A percentile compares a stretch with the other conserved stretches of the same genome.
Evolutionary conservation across 305 asterid genomes (phyloP).

Genomic region (Fraxinus nigra): DNA sequence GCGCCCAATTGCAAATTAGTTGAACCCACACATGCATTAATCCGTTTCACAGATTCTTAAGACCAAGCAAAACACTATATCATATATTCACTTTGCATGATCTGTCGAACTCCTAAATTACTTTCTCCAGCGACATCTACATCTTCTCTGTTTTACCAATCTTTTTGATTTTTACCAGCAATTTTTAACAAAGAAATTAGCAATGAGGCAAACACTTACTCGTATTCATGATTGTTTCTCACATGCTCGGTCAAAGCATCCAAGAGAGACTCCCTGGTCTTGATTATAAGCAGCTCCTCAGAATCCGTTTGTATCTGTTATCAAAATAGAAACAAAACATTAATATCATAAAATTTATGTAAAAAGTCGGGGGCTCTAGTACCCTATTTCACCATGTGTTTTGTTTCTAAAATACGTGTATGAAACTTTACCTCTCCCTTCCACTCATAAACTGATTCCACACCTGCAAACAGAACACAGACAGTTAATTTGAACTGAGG

Average conservation of each 20-base stretch:
- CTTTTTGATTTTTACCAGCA: background rate
- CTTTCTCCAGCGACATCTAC: background rate
- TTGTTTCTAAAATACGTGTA: background rate
- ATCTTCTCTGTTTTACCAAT: background rate
- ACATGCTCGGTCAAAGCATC: slow-evolving; percentile 82
- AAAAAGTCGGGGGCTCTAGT: background rate
- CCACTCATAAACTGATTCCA: slow-evolving; percentile 93
- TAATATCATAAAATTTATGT: background rate
- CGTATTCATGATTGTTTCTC: slow-evolving; percentile 87
- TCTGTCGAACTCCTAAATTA: background rate
- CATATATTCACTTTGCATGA: background rate
- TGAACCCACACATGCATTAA: background rate
- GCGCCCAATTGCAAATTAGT: background rate
- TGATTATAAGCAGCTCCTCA: slow-evolving; percentile 91
- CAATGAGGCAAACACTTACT: slow-evolving; percentile 43
- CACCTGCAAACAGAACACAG: slow-evolving; percentile 49
- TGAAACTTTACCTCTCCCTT: slow-evolving; percentile 69
- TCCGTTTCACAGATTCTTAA: background rate
- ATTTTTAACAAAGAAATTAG: slow-evolving; percentile 1
- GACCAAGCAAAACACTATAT: background rate
- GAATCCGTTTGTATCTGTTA: slow-evolving; percentile 84
- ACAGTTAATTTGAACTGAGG: slow-evolving; percentile 3
- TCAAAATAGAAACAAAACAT: background rate
- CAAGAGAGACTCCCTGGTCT: slow-evolving; percentile 86
- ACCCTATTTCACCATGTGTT: background rate